Percentiles rank a stretch among this genome's conserved stretches.
Conservation (phyloP, 371 early-diverging fungal genomes). For the Zychaea mexicana region DNA sequence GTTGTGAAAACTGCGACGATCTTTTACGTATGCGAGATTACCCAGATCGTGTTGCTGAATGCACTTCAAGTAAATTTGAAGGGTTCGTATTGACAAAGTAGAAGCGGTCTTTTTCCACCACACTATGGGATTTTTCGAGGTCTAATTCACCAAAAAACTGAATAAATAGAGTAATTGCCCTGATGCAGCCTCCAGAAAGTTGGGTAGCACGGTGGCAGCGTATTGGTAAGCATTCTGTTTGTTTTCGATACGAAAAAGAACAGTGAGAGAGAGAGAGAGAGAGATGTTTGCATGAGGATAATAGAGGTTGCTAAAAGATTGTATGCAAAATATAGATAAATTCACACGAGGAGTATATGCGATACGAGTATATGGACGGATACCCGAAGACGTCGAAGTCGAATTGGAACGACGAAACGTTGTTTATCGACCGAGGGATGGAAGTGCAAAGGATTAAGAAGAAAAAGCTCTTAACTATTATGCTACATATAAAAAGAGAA, state of each 20-base stretch:
- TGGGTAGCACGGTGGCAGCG: slow-evolving; percentile 94
- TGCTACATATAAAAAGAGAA: background rate
- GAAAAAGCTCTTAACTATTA: background rate
- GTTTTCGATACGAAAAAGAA: too few relatives aligned
- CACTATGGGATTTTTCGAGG: too few relatives aligned
- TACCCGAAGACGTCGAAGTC: slow-evolving; percentile 89
- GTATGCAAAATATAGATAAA: slow-evolving; percentile 59
- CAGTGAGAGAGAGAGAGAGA: too few relatives aligned
- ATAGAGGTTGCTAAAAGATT: too few relatives aligned
- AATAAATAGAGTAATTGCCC: slow-evolving; percentile 64
- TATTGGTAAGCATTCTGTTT: slow-evolving; percentile 49
- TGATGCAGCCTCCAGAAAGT: slow-evolving; percentile 78
- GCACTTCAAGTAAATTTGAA: slow-evolving; percentile 88
- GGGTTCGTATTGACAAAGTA: too few relatives aligned
- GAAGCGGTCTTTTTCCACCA: too few relatives aligned
- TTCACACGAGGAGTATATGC: slow-evolving; percentile 90
- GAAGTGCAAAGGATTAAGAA: slow-evolving; percentile 47
- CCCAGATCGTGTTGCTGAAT: slow-evolving; percentile 74
- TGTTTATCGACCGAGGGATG: slow-evolving; percentile 86
- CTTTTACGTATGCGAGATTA: slow-evolving; percentile 76
- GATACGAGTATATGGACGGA: slow-evolving; percentile 83
- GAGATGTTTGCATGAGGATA: too few relatives aligned
- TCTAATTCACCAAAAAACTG: too few relatives aligned
- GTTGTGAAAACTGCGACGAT: slow-evolving; percentile 95
- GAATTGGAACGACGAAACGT: slow-evolving; percentile 77